A percentile compares a stretch with the other conserved stretches of the same genome.
These are phyloP conservation scores for Hymenoscyphus scutula DNA, from an alignment of 2,329 filamentous ascomycete species.

Conservation along the genomic window DNA sequence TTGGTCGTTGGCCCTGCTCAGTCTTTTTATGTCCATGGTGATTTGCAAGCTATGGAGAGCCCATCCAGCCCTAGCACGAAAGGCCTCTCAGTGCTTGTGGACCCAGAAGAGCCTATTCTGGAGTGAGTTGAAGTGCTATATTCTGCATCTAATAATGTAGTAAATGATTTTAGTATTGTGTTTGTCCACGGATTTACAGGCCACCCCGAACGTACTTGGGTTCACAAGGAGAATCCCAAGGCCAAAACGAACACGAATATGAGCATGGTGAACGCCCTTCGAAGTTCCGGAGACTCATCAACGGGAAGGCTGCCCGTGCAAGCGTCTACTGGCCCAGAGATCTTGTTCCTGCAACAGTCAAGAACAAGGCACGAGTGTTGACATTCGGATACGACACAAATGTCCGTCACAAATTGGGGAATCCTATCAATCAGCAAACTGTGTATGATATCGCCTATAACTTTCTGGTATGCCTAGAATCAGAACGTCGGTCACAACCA, in stretches of 20 bases:
- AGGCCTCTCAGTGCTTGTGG: neutral
- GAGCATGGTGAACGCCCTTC: constrained; percentile 7
- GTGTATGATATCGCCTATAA: constrained; percentile 16
- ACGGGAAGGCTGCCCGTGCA: neutral
- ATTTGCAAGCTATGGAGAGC: neutral
- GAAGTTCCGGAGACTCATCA: constrained; percentile 10
- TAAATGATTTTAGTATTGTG: constrained; percentile 31
- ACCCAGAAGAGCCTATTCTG: neutral
- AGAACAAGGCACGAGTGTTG: constrained; percentile 19
- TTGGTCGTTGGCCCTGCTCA: neutral
- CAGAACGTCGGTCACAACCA: constrained; percentile 13
- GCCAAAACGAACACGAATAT: neutral
- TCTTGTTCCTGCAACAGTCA: constrained; percentile 13
- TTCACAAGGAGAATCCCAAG: constrained; percentile 24
- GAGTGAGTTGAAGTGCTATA: neutral
- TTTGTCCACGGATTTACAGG: constrained; percentile 45
- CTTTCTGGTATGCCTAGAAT: constrained; percentile 21
- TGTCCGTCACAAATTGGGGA: constrained; percentile 29
- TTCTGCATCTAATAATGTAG: neutral
- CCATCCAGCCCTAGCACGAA: neutral
- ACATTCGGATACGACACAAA: constrained; percentile 40
- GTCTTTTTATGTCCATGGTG: neutral
- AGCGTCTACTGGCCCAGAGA: constrained; percentile 22
- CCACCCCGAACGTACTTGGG: constrained; percentile 42
- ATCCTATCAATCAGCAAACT: constrained; percentile 11